Conservation (phyloP, 768 basidiomycete species). For the Pleurotus citrinopileatus region DNA sequence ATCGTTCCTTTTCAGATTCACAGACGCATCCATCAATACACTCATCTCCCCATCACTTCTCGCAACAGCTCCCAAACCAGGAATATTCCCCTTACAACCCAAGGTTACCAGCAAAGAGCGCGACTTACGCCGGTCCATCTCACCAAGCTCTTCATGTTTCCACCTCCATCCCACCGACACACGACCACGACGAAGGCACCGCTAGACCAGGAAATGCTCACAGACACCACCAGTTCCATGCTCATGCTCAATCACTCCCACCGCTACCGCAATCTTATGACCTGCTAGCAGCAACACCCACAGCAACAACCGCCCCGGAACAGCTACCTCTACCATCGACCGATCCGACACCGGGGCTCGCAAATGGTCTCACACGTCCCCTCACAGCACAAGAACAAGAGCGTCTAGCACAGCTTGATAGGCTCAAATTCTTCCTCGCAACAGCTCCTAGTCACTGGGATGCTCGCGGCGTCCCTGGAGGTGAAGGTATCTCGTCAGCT, state of each 20-base stretch:
- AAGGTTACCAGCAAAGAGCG: conserved; percentile 5
- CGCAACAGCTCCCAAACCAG: background rate
- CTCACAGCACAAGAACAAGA: conserved; percentile 66
- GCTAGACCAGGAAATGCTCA: conserved; percentile 49
- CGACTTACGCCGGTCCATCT: conserved; percentile 15
- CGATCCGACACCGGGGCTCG: conserved; percentile 10
- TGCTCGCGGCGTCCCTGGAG: conserved; percentile 13
- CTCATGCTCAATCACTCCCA: conserved; percentile 19
- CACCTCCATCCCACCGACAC: conserved; percentile 31
- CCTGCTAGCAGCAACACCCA: conserved; percentile 7
- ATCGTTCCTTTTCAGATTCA: conserved; percentile 8
- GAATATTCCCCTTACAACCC: conserved; percentile 8
- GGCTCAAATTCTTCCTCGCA: conserved; percentile 86
- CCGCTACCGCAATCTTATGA: conserved; percentile 11
- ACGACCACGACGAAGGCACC: conserved; percentile 44
- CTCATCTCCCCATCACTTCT: conserved; percentile 8
- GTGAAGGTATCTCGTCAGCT: conserved; percentile 6
- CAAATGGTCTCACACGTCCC: conserved; percentile 46
- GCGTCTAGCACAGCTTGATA: conserved; percentile 69
- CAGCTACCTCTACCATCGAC: conserved; percentile 15
- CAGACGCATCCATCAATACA: conserved; percentile 4
- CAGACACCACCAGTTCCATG: conserved; percentile 40
- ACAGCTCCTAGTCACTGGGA: conserved; percentile 82
- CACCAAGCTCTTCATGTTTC: conserved; percentile 35
- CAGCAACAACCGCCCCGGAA: conserved; percentile 13